These are phyloP conservation scores for Apiotrichum gracile DNA, from an alignment of 1,284 basidiomycete species.

Conservation along the genomic window DNA sequence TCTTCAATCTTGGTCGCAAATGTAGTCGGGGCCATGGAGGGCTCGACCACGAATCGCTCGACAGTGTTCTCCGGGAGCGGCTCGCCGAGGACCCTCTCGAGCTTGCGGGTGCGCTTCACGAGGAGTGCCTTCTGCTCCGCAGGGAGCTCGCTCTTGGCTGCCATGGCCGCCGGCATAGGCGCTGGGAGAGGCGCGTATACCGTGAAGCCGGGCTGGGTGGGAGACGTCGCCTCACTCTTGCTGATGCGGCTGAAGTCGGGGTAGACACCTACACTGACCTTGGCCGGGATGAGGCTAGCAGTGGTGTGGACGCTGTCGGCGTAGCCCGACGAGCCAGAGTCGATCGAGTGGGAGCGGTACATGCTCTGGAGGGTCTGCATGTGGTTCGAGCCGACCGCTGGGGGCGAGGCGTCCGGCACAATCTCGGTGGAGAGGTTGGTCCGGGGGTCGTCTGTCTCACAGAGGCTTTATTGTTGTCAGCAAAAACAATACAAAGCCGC, in stretches of 20 bases:
- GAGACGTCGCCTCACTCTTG: slow-evolving; percentile 3
- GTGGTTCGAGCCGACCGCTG: not conserved
- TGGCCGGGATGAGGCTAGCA: not conserved
- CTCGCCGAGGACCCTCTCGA: slow-evolving; percentile 66
- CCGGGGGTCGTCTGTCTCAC: not conserved
- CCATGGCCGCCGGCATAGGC: slow-evolving; percentile 18
- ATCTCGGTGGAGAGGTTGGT: not conserved
- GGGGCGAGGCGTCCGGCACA: not conserved
- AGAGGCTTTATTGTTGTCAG: not conserved
- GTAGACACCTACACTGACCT: too few relatives aligned
- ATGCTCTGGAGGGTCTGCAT: not conserved
- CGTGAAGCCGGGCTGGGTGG: too few relatives aligned
- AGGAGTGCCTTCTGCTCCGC: slow-evolving; percentile 64
- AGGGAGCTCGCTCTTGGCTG: slow-evolving; percentile 62
- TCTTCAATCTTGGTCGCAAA: slow-evolving; percentile 15
- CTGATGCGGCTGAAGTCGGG: slow-evolving; percentile 14
- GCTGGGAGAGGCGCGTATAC: slow-evolving; percentile 2
- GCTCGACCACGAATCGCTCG: slow-evolving; percentile 30
- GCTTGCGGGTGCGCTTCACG: slow-evolving; percentile 65
- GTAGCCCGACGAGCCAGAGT: not conserved
- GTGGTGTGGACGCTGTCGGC: not conserved
- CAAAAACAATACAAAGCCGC: not conserved
- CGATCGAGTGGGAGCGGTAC: not conserved
- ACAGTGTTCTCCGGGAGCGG: slow-evolving; percentile 26
- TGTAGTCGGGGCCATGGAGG: slow-evolving; percentile 13